Evolutionary conservation across 495 filamentous ascomycete genomes (phyloP), one percentile per base, ranked within the genome.

Genomic region (Wilcoxina mikolae): DNA sequence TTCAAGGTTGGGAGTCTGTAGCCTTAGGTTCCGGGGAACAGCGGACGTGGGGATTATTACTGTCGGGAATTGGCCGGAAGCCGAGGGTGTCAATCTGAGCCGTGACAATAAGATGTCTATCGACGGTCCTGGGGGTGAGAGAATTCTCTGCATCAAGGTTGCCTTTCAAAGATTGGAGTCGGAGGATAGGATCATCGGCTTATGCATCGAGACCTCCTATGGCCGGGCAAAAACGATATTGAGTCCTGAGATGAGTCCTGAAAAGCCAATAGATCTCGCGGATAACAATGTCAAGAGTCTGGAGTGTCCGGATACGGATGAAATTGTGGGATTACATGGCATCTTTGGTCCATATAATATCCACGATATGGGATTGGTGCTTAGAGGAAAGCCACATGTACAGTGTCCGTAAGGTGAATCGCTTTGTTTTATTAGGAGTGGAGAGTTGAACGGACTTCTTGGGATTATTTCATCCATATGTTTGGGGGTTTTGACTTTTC

Each of bases 321-420:
- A 65, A 20, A 56, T 65, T 15, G 58, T 65, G 31, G 62, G 62
- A 31, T 65, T 65, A 38, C 58, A 65, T 48, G 62, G 58, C 9
- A 33, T 65, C 31, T 59, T 65, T 24, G 53, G 57, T 18, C 57
- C 65, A 17, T 55, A 51, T 42, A 54, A 56, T 53, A 62, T 63
- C 43, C 60, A 63, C 26, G 60, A 63, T 42, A 53, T 63, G 44
- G 60, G 60, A 23, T 62, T 63, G 33, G 46, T 62, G 18, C 23
- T 63, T 20, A 48, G 54, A 4, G 42, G 24, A 27, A 58, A 49
- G 33, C 38, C 20, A 9, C 18, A 45, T 17, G 12, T 45, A 5
- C 5, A 35, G 31, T 15, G 31, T 7, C 5, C 15, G 31, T 5
- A 35, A 35, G 15, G 7, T 7, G 15, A 15, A 35, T 7, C 31